phyloP scores from a whole-genome alignment of 441 rosid species.

The Gossypium lobatum region DNA sequence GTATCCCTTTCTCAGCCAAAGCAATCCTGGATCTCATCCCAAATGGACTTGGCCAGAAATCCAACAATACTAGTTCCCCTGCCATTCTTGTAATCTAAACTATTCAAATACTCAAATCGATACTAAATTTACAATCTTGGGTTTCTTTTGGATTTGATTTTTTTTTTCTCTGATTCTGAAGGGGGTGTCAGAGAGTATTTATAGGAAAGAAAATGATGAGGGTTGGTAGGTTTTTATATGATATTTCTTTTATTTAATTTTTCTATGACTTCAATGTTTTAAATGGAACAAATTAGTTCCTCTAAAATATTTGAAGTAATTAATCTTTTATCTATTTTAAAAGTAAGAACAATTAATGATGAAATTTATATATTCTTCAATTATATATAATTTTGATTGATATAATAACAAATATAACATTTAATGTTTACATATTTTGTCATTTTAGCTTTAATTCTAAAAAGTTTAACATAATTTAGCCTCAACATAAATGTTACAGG shows the following conservation, averaged over 20 bases:
- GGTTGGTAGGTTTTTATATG: neutral
- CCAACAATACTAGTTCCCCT: slow-evolving; percentile 27
- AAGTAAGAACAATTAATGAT: too few relatives aligned
- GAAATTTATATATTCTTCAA: too few relatives aligned
- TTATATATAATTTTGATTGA: too few relatives aligned
- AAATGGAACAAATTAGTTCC: too few relatives aligned
- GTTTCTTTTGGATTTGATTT: neutral
- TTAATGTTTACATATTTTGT: too few relatives aligned
- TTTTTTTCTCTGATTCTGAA: neutral
- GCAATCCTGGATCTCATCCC: slow-evolving; percentile 40
- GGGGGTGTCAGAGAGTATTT: neutral
- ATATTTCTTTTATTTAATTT: neutral
- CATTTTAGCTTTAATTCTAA: too few relatives aligned
- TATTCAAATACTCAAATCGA: neutral
- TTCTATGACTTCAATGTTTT: too few relatives aligned
- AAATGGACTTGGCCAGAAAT: slow-evolving; percentile 33
- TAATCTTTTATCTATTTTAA: too few relatives aligned
- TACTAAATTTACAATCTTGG: neutral
- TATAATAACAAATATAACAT: too few relatives aligned
- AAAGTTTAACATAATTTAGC: too few relatives aligned
- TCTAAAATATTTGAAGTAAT: too few relatives aligned
- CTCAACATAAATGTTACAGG: too few relatives aligned
- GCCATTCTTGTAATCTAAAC: slow-evolving; percentile 12
- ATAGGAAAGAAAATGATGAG: neutral
- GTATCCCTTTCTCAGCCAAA: slow-evolving; percentile 28